Conservation (phyloP, 805 yeast genomes). For the Vanderwaltozyma polyspora region DNA sequence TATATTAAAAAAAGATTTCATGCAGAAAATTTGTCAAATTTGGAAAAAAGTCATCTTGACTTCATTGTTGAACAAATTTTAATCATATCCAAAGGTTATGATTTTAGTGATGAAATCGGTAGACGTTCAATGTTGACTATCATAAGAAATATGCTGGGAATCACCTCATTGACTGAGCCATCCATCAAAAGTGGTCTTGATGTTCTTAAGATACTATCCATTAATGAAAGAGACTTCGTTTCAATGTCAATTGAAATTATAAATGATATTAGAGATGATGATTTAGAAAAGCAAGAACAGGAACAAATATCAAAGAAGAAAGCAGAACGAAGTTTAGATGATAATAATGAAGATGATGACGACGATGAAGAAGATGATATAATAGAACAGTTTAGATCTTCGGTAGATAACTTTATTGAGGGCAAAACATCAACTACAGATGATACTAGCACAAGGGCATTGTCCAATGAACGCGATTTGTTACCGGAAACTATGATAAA, state of each 20-base stretch:
- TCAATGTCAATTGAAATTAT: slow-evolving; percentile 78
- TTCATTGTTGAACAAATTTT: slow-evolving; percentile 68
- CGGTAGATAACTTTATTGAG: slow-evolving; percentile 29
- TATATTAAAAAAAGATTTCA: slow-evolving; percentile 41
- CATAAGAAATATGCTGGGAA: slow-evolving; percentile 47
- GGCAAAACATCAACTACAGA: slow-evolving; percentile 15
- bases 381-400: slow-evolving; percentile 39
- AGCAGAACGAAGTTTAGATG: slow-evolving; percentile 1
- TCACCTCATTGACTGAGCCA: slow-evolving; percentile 43
- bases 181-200: slow-evolving; percentile 46
- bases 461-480: slow-evolving; percentile 26
- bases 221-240: slow-evolving; percentile 74
- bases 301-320: slow-evolving; percentile 12
- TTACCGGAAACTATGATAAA: slow-evolving; percentile 40
- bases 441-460: slow-evolving; percentile 8
- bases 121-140: slow-evolving; percentile 61
- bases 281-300: slow-evolving; percentile 30
- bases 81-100: slow-evolving; percentile 55
- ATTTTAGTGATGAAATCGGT: slow-evolving; percentile 84
- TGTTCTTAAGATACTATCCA: slow-evolving; percentile 59
- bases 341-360: slow-evolving; percentile 12
- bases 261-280: slow-evolving; percentile 70
- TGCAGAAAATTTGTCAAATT: slow-evolving; percentile 15
- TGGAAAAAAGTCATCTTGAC: slow-evolving; percentile 49
- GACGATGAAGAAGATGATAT: slow-evolving; percentile 15